These are phyloP conservation scores for Lactarius sp. DNA, from an alignment of 768 basidiomycete species.

Conservation along the genomic window DNA sequence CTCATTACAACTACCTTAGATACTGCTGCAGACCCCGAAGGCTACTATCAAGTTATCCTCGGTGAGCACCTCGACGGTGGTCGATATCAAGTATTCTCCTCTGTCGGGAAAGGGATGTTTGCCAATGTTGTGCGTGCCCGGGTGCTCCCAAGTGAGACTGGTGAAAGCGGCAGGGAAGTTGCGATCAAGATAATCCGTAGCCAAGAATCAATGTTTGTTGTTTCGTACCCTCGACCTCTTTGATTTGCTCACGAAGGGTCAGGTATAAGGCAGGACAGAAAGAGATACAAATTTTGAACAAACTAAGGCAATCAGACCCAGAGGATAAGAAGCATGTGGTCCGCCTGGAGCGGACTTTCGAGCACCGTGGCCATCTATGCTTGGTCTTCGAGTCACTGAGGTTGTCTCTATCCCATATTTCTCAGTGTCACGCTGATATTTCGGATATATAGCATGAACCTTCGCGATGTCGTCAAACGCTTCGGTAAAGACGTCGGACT, in stretches of 20 bases:
- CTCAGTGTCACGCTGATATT: conserved; percentile 6
- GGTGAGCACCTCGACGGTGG: conserved; percentile 92
- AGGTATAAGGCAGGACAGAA: conserved; percentile 96
- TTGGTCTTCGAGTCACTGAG: conserved; percentile 93
- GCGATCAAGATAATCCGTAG: conserved; percentile 96
- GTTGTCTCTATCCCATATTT: conserved; percentile 39
- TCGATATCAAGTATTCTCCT: conserved; percentile 91
- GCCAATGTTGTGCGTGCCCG: conserved; percentile 92
- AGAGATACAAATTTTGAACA: conserved; percentile 85
- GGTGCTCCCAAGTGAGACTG: conserved; percentile 59
- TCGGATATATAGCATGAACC: conserved; percentile 71
- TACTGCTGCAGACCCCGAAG: conserved; percentile 89
- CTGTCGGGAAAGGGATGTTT: conserved; percentile 98
- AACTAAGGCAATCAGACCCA: conserved; percentile 82
- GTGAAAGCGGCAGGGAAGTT: conserved; percentile 64
- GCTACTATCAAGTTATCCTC: conserved; percentile 90
- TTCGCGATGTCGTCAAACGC: conserved; percentile 95
- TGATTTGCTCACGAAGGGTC: conserved; percentile 11
- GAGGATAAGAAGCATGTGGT: conserved; percentile 97
- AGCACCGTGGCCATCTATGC: conserved; percentile 95
- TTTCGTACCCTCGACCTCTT: not conserved
- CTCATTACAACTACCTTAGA: conserved; percentile 78
- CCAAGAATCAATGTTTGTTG: conserved; percentile 91
- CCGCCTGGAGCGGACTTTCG: conserved; percentile 89
- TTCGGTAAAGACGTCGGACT: conserved; percentile 98